Base-by-base conservation (phyloP, 2,329 filamentous ascomycete species). In the Teratosphaeria pseudoeucalypti region DNA sequence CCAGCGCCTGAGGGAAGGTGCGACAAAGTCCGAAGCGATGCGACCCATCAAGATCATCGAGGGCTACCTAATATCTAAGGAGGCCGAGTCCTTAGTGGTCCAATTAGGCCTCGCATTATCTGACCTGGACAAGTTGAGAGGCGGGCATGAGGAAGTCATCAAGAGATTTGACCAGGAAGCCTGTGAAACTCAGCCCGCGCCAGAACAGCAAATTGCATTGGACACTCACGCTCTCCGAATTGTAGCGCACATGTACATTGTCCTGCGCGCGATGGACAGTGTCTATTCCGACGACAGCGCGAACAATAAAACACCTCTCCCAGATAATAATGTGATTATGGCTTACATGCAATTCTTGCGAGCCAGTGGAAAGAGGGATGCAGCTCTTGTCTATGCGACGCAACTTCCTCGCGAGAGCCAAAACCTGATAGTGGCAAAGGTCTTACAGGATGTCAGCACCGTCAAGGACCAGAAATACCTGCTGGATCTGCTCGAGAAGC, bases 341-440 rank as follows among this genome's bases (percentile, higher is more conserved):
- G 86, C 84, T 3, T 97, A 97, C 71, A 87, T 95, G 58, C 88
- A 88, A 66, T 86, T 88, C 62, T 76, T 99, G 43, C 85, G 89
- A 52, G 80, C 87, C 54, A 83, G 84, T 16, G 84, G 85, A 37
- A 83, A 94, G 58, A 84, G 88, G 61, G 86, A 92, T 63, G 76
- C 94, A 52, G 88, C 96, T 58, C 92, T 94, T 0, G 78, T 95
- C 0, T 99, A 99, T 72, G 92, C 89, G 63, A 90, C 90, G 9
- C 86, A 90, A 66, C 79, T 99, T 12, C 80, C 83, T 10, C 76
- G 79, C 6, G 77, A 83, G 12, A 81, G 87, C 63, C 81, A 82
- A 62, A 85, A 90, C 65, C 82, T 85, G 58, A 86, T 87, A 16
- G 80, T 99, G 55, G 89, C 87, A 60, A 82, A 84, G 57, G 88